Conservation (phyloP, 2,329 filamentous ascomycete genomes). For the Fusarium verrucosum region DNA sequence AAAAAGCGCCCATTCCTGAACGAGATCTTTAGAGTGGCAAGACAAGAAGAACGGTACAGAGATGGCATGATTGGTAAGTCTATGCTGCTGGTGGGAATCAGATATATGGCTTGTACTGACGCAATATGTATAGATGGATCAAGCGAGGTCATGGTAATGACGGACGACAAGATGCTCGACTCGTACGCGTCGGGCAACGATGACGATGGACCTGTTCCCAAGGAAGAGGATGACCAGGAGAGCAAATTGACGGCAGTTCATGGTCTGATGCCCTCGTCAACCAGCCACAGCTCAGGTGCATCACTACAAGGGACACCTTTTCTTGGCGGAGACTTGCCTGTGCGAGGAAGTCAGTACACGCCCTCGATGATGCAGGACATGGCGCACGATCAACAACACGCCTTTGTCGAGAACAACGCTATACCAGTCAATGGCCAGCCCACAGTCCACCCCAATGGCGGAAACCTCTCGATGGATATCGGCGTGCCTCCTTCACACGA, state of each 20-base stretch:
- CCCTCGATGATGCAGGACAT: constrained; percentile 57
- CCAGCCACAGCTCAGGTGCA: constrained; percentile 50
- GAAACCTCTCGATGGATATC: constrained; percentile 57
- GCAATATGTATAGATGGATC: constrained; percentile 53
- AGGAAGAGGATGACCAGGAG: constrained; percentile 56
- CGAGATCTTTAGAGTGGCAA: constrained; percentile 70
- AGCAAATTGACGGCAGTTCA: constrained; percentile 48
- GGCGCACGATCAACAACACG: constrained; percentile 52
- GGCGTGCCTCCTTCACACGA: constrained; percentile 56
- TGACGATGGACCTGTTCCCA: constrained; percentile 50
- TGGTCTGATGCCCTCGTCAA: constrained; percentile 49
- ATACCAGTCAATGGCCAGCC: constrained; percentile 50
- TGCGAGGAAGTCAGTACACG: constrained; percentile 54
- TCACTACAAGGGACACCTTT: constrained; percentile 49
- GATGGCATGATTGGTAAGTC: constrained; percentile 66
- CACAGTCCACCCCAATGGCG: constrained; percentile 48
- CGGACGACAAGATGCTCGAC: constrained; percentile 61
- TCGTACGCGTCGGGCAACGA: constrained; percentile 61
- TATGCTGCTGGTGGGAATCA: background rate
- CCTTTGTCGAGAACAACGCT: constrained; percentile 52
- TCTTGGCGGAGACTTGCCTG: constrained; percentile 55
- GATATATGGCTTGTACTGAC: constrained; percentile 4
- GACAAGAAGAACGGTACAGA: constrained; percentile 63
- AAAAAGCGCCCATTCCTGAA: constrained; percentile 65
- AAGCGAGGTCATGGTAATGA: constrained; percentile 60